Evolutionary conservation across 805 yeast species (phyloP).

Genomic region (Kodamaea leandrae): DNA sequence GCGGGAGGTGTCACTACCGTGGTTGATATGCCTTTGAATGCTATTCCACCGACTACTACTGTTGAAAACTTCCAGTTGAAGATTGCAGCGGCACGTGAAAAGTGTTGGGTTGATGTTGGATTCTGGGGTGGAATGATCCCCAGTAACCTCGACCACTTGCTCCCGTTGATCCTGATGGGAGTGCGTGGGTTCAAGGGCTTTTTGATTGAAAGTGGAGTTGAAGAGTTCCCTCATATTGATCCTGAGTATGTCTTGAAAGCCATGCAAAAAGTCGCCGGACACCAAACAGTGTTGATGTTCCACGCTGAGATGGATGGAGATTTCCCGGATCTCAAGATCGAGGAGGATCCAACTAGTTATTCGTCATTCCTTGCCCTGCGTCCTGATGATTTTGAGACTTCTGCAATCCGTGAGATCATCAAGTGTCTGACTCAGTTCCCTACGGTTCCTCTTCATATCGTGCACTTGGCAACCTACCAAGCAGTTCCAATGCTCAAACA

Average conservation of each 20-base stretch:
- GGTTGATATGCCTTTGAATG: constrained; percentile 93
- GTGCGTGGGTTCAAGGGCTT: constrained; percentile 95
- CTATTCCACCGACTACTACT: constrained; percentile 93
- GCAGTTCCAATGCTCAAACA: constrained; percentile 70
- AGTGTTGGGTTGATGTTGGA: constrained; percentile 90
- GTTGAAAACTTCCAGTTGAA: constrained; percentile 72
- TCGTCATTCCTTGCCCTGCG: constrained; percentile 76
- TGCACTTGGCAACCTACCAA: constrained; percentile 82
- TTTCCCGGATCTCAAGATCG: constrained; percentile 19
- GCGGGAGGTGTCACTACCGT: constrained; percentile 96
- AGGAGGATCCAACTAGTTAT: constrained; percentile 61
- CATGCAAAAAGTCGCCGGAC: constrained; percentile 57
- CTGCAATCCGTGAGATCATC: constrained; percentile 75
- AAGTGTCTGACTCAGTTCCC: constrained; percentile 58
- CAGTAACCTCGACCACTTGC: constrained; percentile 61
- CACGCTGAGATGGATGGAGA: constrained; percentile 76
- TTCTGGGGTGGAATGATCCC: constrained; percentile 98
- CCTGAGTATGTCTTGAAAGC: constrained; percentile 65
- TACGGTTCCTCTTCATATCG: constrained; percentile 74
- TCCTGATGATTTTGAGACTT: constrained; percentile 84
- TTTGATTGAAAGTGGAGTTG: constrained; percentile 92
- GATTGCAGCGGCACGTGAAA: constrained; percentile 72
- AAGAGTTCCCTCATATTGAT: constrained; percentile 84
- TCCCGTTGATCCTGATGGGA: constrained; percentile 78
- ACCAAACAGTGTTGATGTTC: constrained; percentile 77